Base-by-base conservation (phyloP, 345 rosid genomes). In the Salix dunnii region DNA sequence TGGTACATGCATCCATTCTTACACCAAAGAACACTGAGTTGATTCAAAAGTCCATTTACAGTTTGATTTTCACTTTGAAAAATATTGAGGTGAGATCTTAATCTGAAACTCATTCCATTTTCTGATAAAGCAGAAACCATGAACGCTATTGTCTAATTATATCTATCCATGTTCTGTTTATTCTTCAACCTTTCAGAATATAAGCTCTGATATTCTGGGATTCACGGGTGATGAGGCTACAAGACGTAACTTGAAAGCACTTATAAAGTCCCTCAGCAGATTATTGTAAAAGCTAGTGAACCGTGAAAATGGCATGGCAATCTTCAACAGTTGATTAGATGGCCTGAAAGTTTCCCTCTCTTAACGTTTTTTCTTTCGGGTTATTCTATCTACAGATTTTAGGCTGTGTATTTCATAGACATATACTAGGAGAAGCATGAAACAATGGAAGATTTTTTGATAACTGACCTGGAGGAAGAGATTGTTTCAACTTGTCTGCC, bases 191-290 rank as follows among this genome's bases (percentile, higher is more conserved):
- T 65, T 79, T 84, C 88, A 96, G 99, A 91, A 83, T 80, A 94
- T 96, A 90, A 96, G 95, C 87, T 92, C 98, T 10, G 99, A 96
- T 83, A 82, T 96, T 43, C 83, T 96, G 82, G 99, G 98, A 72
- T 94, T 94, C 90, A 96, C 98, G n/a, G 98, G 99, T 14, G 98
- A 96, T 53, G 98, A 96, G 77, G 87, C 91, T 68, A 94, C 97
- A 6, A 92, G 97, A 81, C 82, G 78, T 83, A 96, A 90, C 83
- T 86, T 96, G 80, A 96, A 94, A 83, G 86, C 82, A 58, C 98
- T 96, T 65, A 96, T 96, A 70, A 96, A 89, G 87, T 94, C 99
- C 73, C 97, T 96, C 18, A 94, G 99, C 86, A 89, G 99, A 88
- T 74, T 96, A 68, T 67, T 96, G 77, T 92, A 85, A 91, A 82